These are phyloP conservation scores for Luffa acutangula DNA, from an alignment of 306 rosid species.

Conservation along the genomic window DNA sequence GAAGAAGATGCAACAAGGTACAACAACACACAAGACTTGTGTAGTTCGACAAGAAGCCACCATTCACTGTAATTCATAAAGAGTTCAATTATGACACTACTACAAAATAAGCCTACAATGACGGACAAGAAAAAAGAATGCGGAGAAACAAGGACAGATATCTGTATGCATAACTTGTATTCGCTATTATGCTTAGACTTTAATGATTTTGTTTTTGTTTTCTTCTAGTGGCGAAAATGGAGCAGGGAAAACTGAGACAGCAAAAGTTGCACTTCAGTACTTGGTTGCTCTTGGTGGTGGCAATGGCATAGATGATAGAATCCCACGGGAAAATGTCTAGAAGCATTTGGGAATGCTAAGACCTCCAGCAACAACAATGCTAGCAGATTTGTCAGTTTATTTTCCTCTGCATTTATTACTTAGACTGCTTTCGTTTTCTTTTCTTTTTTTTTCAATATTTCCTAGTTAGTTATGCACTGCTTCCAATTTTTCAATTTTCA, in stretches of 20 bases:
- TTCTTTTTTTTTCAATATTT: background rate
- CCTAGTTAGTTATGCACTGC: background rate
- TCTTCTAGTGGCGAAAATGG: conserved; percentile 89
- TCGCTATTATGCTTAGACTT: background rate
- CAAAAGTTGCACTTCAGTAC: conserved; percentile 80
- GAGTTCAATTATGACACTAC: no score
- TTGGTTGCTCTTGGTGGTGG: conserved; percentile 62
- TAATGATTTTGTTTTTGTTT: background rate
- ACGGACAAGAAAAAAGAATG: no score
- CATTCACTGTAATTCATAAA: no score
- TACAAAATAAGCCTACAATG: no score
- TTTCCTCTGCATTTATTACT: conserved; percentile 9
- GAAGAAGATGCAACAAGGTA: no score
- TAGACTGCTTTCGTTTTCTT: background rate
- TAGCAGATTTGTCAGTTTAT: no score
- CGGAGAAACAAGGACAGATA: no score
- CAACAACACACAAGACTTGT: no score
- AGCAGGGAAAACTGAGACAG: conserved; percentile 88
- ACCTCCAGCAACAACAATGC: conserved; percentile 69
- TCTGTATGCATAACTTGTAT: background rate
- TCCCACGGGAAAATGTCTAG: conserved; percentile 64
- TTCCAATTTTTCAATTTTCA: background rate
- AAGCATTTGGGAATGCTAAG: conserved; percentile 91
- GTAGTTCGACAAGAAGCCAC: no score
- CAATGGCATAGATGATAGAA: conserved; percentile 47